Conservation (phyloP, 495 filamentous ascomycete species). For the Filosporella fistucella region DNA sequence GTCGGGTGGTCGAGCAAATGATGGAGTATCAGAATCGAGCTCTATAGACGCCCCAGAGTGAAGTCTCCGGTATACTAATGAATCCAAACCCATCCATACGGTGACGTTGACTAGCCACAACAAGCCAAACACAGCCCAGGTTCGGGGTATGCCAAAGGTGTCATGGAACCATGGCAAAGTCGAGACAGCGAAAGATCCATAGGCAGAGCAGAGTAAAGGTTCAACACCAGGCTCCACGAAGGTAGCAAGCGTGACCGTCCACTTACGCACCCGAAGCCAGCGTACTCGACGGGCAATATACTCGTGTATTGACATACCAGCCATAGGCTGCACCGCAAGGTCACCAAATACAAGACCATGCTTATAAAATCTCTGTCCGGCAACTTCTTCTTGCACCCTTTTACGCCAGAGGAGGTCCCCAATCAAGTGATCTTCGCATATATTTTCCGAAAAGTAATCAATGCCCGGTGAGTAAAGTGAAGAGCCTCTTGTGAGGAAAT, state of each 20-base stretch:
- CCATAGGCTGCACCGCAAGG: constrained; percentile 84
- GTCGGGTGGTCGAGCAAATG: constrained; percentile 55
- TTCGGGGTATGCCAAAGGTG: constrained; percentile 49
- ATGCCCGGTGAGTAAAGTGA: constrained; percentile 58
- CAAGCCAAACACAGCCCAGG: constrained; percentile 63
- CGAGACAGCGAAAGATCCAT: constrained; percentile 74
- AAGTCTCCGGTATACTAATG: constrained; percentile 65
- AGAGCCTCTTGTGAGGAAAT: constrained; percentile 36
- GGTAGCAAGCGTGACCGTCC: constrained; percentile 83
- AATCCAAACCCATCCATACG: constrained; percentile 72
- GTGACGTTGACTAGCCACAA: constrained; percentile 64
- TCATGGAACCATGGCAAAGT: constrained; percentile 60
- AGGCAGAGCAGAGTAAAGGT: constrained; percentile 74
- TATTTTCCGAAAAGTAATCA: constrained; percentile 90
- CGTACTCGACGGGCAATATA: constrained; percentile 82
- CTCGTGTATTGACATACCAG: constrained; percentile 68
- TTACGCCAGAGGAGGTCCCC: constrained; percentile 85
- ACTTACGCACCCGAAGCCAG: constrained; percentile 93
- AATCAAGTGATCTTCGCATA: constrained; percentile 97
- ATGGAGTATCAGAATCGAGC: constrained; percentile 65
- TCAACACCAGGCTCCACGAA: constrained; percentile 94
- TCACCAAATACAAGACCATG: constrained; percentile 83
- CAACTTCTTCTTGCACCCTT: constrained; percentile 38
- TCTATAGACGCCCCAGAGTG: constrained; percentile 68
- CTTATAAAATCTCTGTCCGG: constrained; percentile 57